Percentiles rank a stretch among this genome's conserved stretches.
Evolutionary conservation across 1,139 yeast genomes (phyloP).

Genomic region (Sugiyamaella paludigena): DNA sequence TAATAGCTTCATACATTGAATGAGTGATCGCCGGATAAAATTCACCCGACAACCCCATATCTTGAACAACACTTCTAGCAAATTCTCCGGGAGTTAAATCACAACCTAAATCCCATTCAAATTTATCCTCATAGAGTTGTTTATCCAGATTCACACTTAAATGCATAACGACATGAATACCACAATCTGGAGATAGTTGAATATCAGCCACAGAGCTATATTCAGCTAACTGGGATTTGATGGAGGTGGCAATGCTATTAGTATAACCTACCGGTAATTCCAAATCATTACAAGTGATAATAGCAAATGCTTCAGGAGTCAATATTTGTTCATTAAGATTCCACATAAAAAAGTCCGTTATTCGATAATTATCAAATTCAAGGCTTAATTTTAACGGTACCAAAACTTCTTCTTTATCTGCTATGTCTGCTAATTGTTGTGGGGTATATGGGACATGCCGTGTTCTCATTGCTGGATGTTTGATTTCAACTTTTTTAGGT

Average conservation of each 20-base stretch:
- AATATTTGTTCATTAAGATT: constrained; percentile 69
- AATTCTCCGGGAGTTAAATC: constrained; percentile 76
- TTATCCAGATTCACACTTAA: constrained; percentile 81
- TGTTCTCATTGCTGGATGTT: constrained; percentile 32
- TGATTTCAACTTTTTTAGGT: constrained; percentile 27
- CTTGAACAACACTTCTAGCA: constrained; percentile 78
- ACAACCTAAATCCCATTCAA: constrained; percentile 84
- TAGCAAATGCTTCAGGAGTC: constrained; percentile 83
- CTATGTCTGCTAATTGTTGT: constrained; percentile 38
- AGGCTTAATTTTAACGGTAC: constrained; percentile 78
- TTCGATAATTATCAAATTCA: constrained; percentile 60
- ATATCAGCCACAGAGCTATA: constrained; percentile 63
- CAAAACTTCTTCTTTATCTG: constrained; percentile 44
- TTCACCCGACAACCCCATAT: constrained; percentile 79
- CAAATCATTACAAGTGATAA: constrained; percentile 73
- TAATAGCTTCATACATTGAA: constrained; percentile 74
- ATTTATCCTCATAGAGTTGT: constrained; percentile 82
- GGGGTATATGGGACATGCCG: constrained; percentile 36
- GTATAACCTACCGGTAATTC: constrained; percentile 67
- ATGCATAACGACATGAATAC: constrained; percentile 73
- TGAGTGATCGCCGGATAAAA: constrained; percentile 89
- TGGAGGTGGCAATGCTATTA: constrained; percentile 64
- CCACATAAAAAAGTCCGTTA: constrained; percentile 89
- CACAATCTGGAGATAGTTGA: constrained; percentile 61
- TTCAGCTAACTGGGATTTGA: constrained; percentile 77